Evolutionary conservation across 805 yeast species (phyloP).

Genomic region (Saccharomycopsis guyanensis): DNA sequence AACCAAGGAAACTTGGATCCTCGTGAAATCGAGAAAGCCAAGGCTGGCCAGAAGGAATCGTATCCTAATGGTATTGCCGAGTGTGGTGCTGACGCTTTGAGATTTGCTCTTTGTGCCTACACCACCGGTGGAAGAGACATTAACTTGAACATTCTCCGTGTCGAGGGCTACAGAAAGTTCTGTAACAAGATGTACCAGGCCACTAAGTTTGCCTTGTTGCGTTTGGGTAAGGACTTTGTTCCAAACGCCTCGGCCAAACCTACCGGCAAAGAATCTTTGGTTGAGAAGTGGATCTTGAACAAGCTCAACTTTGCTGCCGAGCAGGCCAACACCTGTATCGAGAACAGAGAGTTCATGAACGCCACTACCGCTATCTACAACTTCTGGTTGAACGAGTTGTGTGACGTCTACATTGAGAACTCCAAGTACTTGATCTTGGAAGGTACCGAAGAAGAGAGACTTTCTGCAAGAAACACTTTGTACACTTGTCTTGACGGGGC

Average conservation of each 20-base stretch:
- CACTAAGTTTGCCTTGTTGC: constrained; percentile 89
- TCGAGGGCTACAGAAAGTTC: constrained; percentile 98
- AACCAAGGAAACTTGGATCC: constrained; percentile 80
- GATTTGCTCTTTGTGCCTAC: constrained; percentile 97
- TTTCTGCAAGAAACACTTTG: constrained; percentile 88
- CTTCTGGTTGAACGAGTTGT: constrained; percentile 90
- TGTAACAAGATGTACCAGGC: constrained; percentile 99
- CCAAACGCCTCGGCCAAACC: constrained; percentile 64
- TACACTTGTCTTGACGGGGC: constrained; percentile 92
- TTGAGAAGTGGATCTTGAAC: constrained; percentile 95
- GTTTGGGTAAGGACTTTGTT: constrained; percentile 79
- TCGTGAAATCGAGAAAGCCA: constrained; percentile 79
- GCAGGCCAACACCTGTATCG: constrained; percentile 57
- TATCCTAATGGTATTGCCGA: constrained; percentile 98
- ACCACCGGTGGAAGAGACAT: constrained; percentile 98
- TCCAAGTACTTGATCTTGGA: constrained; percentile 88
- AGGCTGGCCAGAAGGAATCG: constrained; percentile 76
- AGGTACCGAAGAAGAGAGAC: constrained; percentile 77
- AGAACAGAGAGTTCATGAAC: constrained; percentile 80
- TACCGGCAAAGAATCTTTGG: constrained; percentile 80
- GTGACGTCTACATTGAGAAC: constrained; percentile 98
- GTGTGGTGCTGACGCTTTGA: constrained; percentile 98
- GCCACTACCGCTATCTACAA: constrained; percentile 83
- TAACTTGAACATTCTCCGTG: constrained; percentile 90
- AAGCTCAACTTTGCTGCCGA: constrained; percentile 67